A percentile compares a stretch with the other conserved stretches of the same genome.
These are phyloP conservation scores for Azolla pinnata DNA, from an alignment of 75 land plant species.

Conservation along the genomic window DNA sequence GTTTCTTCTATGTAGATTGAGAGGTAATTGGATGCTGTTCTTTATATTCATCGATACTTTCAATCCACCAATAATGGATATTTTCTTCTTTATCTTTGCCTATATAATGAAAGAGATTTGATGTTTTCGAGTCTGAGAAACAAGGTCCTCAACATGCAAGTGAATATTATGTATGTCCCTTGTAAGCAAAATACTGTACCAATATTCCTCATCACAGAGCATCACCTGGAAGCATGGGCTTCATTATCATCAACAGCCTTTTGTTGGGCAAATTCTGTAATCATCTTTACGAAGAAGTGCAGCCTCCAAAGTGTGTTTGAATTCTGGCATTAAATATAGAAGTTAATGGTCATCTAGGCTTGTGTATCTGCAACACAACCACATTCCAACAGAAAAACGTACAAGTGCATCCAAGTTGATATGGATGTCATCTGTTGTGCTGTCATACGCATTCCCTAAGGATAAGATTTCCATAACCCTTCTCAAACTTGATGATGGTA, in stretches of 20 bases:
- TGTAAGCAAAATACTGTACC: too few relatives aligned
- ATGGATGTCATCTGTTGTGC: slow-evolving; percentile 21
- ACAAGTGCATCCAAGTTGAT: slow-evolving; percentile 32
- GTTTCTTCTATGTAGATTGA: too few relatives aligned
- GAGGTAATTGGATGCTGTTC: too few relatives aligned
- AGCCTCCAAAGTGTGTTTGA: slow-evolving; percentile 37
- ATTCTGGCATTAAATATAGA: slow-evolving; percentile 25
- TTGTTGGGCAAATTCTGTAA: neutral
- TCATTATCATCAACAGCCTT: neutral
- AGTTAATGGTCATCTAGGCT: neutral
- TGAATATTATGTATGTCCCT: too few relatives aligned
- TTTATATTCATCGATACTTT: too few relatives aligned
- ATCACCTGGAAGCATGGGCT: neutral
- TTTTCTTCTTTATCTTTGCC: too few relatives aligned
- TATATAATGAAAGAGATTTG: too few relatives aligned
- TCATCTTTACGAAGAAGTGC: slow-evolving; percentile 11
- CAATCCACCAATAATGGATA: too few relatives aligned
- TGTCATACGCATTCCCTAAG: slow-evolving; percentile 18
- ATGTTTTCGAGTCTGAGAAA: too few relatives aligned
- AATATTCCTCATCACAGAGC: too few relatives aligned
- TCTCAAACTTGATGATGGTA: slow-evolving; percentile 24
- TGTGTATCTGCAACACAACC: neutral
- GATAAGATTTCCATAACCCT: slow-evolving; percentile 35
- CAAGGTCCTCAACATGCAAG: too few relatives aligned
- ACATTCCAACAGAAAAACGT: neutral